Evolutionary conservation across 345 rosid genomes (phyloP), one percentile per base, ranked within the genome.

Genomic region (Pistacia integerrima): DNA sequence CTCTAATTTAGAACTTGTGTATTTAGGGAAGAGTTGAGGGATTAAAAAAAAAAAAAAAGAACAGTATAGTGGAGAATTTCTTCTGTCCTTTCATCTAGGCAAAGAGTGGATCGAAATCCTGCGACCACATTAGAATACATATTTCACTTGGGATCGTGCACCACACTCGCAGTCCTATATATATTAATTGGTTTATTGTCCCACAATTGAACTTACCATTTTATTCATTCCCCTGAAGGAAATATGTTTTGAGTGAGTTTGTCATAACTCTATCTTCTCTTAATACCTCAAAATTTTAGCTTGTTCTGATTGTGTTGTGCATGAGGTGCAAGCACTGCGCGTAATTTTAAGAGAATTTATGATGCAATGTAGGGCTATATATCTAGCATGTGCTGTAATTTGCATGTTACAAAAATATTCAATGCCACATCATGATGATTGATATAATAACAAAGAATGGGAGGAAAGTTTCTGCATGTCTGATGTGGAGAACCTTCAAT

Each of bases 401-500:
- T 38, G 41, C 41, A 38, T 38, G 41, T 38, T 38, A 38, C 41
- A 38, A 38, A 38, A 4, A 38, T 38, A 38, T 38, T 38, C 7
- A 38, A 38, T 38, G 41, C 7, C 5, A 38, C 6, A 38, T 38
- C 41, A 36, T 36, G 41, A 36, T 36, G 1, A 36, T 36, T 36
- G 41, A 5, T 36, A 36, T 36, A 36, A 36, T 36, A 36, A 36
- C 41, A 36, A 36, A 36, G 41, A 36, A 25, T 10, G 16, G 48
- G 46, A 73, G 67, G 36, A 33, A 61, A 17, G 18, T 48, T 4
- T 30, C 63, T 70, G 63, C 76, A 60, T 72, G 57, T 61, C 38
- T 60, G 44, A 61, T 22, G 22, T 17, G 56, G 35, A 41, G 64
- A 72, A 10, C 17, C 41, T 30, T n/a, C 7, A 13, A 28, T 3